These are phyloP conservation scores for Starmera caribaea DNA, from an alignment of 805 yeast genomes.

Conservation along the genomic window DNA sequence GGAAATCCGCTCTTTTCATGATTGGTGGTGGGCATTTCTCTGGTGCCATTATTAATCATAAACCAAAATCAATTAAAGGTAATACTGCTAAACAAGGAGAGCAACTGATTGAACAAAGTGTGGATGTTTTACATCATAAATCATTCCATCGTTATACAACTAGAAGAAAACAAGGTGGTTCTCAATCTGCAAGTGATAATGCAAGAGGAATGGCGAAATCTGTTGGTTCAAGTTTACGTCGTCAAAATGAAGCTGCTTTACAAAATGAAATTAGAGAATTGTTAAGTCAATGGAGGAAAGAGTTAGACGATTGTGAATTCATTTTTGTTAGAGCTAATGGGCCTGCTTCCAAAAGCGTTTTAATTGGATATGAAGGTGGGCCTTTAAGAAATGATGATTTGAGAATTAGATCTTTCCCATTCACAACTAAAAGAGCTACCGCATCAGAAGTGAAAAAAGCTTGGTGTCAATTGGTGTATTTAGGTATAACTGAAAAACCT, in stretches of 20 bases:
- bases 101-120: constrained; percentile 51
- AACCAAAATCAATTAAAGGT: constrained; percentile 45
- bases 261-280: constrained; percentile 68
- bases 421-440: constrained; percentile 85
- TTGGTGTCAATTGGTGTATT: constrained; percentile 69
- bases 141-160: constrained; percentile 94
- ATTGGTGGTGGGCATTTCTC: constrained; percentile 98
- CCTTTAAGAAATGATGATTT: constrained; percentile 42
- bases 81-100: constrained; percentile 38
- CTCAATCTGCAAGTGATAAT: constrained; percentile 87
- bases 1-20: constrained; percentile 75
- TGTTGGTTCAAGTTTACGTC: constrained; percentile 84
- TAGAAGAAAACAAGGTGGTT: constrained; percentile 95
- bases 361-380: constrained; percentile 60
- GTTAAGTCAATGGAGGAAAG: constrained; percentile 52
- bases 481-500: constrained; percentile 48
- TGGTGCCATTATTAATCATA: constrained; percentile 82
- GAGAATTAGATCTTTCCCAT: constrained; percentile 68
- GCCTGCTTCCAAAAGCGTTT: constrained; percentile 47
- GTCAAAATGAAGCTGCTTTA: constrained; percentile 83
- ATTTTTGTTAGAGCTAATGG: constrained; percentile 82
- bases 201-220: constrained; percentile 93
- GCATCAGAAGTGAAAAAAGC: constrained; percentile 69
- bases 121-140: constrained; percentile 60
- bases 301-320: constrained; percentile 50